Evolutionary conservation across 192 early-diverging fungal genomes (phyloP).

Genomic region (Linnemannia elongata): DNA sequence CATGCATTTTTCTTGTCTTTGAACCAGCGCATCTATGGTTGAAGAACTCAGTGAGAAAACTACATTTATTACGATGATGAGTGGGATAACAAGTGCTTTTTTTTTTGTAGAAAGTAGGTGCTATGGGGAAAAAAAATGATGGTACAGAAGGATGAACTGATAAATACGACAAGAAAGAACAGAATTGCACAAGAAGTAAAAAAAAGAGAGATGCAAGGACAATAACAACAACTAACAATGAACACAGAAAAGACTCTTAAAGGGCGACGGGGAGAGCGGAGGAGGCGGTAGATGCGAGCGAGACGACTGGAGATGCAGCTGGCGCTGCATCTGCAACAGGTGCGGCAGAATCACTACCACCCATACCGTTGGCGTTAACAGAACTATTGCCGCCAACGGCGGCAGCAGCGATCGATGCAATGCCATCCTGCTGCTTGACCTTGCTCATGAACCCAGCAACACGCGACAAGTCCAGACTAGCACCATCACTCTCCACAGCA

Average conservation of each 20-base stretch:
- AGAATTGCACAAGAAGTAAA: background rate
- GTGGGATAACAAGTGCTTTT: too few relatives aligned
- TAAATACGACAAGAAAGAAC: constrained; percentile 1
- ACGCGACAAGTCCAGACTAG: constrained; percentile 60
- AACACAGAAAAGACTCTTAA: background rate
- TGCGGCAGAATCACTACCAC: background rate
- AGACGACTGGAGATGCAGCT: background rate
- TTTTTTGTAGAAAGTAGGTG: background rate
- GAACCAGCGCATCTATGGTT: constrained; percentile 9
- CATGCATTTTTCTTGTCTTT: background rate
- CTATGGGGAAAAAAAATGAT: background rate
- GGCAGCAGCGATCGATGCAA: constrained; percentile 18
- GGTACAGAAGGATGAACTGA: background rate
- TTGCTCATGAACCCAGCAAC: constrained; percentile 66
- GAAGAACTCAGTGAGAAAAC: background rate
- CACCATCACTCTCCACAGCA: constrained; percentile 84
- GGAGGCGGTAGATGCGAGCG: background rate
- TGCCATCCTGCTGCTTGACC: constrained; percentile 50
- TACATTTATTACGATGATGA: too few relatives aligned
- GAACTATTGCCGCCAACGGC: background rate
- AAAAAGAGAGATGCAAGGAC: background rate
- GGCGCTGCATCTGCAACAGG: background rate
- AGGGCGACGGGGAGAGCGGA: background rate
- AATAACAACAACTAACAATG: background rate
- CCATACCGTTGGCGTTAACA: background rate